Conservation (phyloP, 2,329 filamentous ascomycete genomes). For the Xylaria sp. region DNA sequence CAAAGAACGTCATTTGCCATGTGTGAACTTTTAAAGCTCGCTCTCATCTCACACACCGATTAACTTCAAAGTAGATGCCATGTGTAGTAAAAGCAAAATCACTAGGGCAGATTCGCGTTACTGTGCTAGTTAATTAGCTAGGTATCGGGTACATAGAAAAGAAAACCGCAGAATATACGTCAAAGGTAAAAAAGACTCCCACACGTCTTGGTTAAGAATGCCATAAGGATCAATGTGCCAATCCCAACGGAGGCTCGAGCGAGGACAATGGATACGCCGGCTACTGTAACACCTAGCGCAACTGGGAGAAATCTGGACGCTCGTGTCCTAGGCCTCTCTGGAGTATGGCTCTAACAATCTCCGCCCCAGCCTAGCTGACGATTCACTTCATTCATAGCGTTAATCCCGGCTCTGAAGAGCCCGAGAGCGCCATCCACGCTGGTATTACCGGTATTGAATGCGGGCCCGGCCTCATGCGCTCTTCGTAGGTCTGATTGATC, state of each 20-base stretch:
- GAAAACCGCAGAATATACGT: neutral
- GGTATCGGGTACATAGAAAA: neutral
- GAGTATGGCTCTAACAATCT: constrained; percentile 35
- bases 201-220: constrained; percentile 11
- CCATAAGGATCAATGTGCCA: constrained; percentile 2
- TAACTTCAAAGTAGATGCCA: neutral
- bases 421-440: constrained; percentile 48
- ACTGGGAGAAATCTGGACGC: neutral
- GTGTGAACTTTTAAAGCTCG: too few relatives aligned
- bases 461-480: constrained; percentile 47
- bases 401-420: constrained; percentile 54
- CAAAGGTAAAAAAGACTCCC: neutral
- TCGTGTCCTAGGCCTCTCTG: neutral
- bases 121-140: neutral
- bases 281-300: constrained; percentile 9
- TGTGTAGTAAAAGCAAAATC: neutral
- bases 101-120: neutral
- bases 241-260: constrained; percentile 1
- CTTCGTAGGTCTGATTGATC: constrained; percentile 61
- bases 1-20: too few relatives aligned
- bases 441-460: constrained; percentile 47
- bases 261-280: neutral
- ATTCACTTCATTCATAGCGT: constrained; percentile 59
- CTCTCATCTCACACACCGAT: too few relatives aligned
- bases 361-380: constrained; percentile 60